Evolutionary conservation across 805 yeast species (phyloP), one percentile per base, ranked within the genome.

Genomic region (Teunomyces aglyptinius): DNA sequence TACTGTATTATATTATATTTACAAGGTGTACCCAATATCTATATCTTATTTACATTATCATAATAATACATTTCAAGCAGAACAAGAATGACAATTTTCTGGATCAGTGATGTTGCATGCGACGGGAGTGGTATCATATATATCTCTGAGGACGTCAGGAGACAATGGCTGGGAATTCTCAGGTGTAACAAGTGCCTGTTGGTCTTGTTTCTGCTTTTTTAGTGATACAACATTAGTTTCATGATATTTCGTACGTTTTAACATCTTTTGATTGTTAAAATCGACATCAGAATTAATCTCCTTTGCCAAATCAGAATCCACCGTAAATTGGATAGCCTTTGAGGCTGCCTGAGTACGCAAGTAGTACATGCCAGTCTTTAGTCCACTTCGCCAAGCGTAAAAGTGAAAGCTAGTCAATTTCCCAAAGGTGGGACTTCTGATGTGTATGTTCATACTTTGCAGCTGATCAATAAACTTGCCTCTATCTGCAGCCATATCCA

Each of bases 311-410:
- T 71, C 31, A 66, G 67, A 50, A 56, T 77, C 80, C 42, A 77
- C 74, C 13, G 80, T 71, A 68, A 90, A 92, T 73, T 92, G 96
- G 63, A 92, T 94, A 39, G 98, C 97, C 43, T 96, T 86, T 33
- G 96, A 81, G n/a, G 99, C 99, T 49, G 98, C 97, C 76, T 66
- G 69, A 7, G 75, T 65, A 45, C 76, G 60, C 49, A 60, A 63
- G 57, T 58, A 70, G 61, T 58, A 71, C 73, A 61, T 69, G 26
- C 72, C 73, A 39, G 68, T 72, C 55, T 57, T 74, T 63, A 58
- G 63, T 10, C 66, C 73, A 48, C 54, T 64, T 49, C 57, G 67
- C 71, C 73, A 69, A 1, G 69, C 67, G 47, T 67, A 77, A 52
- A 57, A 79, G 58, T 62, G 80, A 60, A 57, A 77, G 57, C 65